Percentiles rank a stretch among this genome's conserved stretches.
Conservation (phyloP, 805 yeast genomes). For the Wickerhamiella qilinensis region DNA sequence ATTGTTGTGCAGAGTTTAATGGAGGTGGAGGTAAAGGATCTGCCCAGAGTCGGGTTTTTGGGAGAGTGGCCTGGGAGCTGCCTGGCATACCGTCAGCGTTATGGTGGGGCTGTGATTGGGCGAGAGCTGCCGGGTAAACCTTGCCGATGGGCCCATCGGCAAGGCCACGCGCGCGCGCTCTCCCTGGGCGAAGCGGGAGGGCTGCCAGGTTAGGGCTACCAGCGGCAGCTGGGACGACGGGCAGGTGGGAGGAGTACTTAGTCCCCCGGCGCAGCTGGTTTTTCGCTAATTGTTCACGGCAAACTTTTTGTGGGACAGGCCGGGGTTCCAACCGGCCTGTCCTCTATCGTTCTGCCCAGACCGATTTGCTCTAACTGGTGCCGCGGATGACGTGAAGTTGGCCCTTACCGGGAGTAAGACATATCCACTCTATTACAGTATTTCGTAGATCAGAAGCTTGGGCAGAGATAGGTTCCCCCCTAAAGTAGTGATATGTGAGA, state of each 20-base stretch:
- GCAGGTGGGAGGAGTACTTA: too few species aligned
- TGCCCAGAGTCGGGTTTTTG: neutral
- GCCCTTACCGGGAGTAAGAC: slow-evolving; percentile 5
- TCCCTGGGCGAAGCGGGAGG: neutral
- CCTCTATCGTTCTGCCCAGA: slow-evolving; percentile 9
- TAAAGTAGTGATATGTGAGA: too few species aligned
- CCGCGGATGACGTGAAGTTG: slow-evolving; percentile 2
- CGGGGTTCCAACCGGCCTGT: neutral
- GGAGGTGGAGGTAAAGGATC: neutral
- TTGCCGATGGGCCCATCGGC: too few species aligned
- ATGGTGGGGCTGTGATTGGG: slow-evolving; percentile 1
- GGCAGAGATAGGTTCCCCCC: too few species aligned
- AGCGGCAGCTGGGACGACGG: too few species aligned
- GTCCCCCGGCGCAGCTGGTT: neutral
- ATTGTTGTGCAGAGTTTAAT: neutral
- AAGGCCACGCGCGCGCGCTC: too few species aligned
- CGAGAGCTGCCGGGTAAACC: neutral
- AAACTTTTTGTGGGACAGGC: slow-evolving; percentile 1
- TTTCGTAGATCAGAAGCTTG: too few species aligned
- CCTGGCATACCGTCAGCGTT: neutral
- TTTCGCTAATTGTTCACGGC: slow-evolving; percentile 5
- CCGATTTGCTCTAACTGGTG: slow-evolving; percentile 6
- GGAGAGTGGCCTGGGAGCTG: neutral
- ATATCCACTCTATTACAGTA: neutral
- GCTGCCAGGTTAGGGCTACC: neutral